phyloP scores from a whole-genome alignment of 2,329 filamentous ascomycete genomes.

The Cladophialophora exuberans region DNA sequence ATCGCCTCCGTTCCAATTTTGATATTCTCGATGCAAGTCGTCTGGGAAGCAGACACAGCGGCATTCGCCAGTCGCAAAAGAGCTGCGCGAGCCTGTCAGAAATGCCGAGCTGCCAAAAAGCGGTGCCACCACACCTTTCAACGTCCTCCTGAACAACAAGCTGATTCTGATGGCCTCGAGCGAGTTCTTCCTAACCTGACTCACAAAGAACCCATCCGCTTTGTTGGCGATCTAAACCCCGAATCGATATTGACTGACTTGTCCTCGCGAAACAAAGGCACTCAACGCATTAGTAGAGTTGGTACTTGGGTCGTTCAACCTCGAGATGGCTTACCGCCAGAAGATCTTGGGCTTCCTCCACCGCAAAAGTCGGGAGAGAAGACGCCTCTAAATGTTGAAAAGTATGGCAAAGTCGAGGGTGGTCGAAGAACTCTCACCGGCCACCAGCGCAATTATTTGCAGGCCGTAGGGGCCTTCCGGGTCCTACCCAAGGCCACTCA shows the following conservation, averaged over 20 bases:
- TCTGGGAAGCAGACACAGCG: slow-evolving; percentile 33
- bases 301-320: slow-evolving; percentile 34
- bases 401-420: slow-evolving; percentile 32
- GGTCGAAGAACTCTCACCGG: slow-evolving; percentile 32
- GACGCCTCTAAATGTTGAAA: slow-evolving; percentile 32
- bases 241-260: slow-evolving; percentile 42
- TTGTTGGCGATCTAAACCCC: slow-evolving; percentile 47
- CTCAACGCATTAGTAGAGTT: slow-evolving; percentile 29
- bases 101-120: slow-evolving; percentile 34
- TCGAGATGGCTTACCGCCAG: slow-evolving; percentile 19
- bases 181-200: slow-evolving; percentile 31
- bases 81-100: slow-evolving; percentile 31
- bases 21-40: slow-evolving; percentile 28
- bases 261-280: slow-evolving; percentile 25
- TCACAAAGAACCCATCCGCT: slow-evolving; percentile 37
- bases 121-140: slow-evolving; percentile 35
- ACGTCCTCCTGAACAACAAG: slow-evolving; percentile 30
- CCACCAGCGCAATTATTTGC: slow-evolving; percentile 33
- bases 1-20: background rate
- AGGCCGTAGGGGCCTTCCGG: slow-evolving; percentile 33
- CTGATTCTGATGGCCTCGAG: slow-evolving; percentile 31
- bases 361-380: slow-evolving; percentile 28
- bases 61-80: slow-evolving; percentile 34
- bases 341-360: slow-evolving; percentile 18
- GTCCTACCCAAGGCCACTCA: slow-evolving; percentile 40